Percentiles rank a stretch among this genome's conserved stretches.
Conservation (phyloP, 2,329 filamentous ascomycete genomes). For the Ramularia collo-cygni region DNA sequence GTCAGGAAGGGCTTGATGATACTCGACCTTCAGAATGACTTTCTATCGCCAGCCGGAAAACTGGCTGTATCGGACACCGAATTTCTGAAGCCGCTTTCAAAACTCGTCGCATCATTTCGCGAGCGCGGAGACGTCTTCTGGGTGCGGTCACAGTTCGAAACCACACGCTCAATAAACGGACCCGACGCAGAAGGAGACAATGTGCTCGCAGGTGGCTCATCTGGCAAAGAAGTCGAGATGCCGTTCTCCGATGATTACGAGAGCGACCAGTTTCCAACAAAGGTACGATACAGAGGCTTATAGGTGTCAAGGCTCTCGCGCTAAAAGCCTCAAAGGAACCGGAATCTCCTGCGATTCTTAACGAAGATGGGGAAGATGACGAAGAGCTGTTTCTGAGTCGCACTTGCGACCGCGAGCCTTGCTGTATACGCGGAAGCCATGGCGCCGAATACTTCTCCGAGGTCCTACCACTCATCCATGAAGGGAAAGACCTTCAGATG, state of each 20-base stretch:
- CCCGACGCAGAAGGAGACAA: conserved; percentile 19
- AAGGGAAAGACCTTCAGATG: conserved; percentile 46
- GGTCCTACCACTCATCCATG: conserved; percentile 45
- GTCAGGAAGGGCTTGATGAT: conserved; percentile 67
- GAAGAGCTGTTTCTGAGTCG: conserved; percentile 41
- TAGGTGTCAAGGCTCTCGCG: no score
- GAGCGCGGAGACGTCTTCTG: conserved; percentile 69
- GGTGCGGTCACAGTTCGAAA: conserved; percentile 67
- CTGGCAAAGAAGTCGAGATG: conserved; percentile 4
- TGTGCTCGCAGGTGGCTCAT: conserved; percentile 19
- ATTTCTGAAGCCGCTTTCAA: conserved; percentile 60
- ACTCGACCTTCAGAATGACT: conserved; percentile 87
- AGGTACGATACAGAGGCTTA: no score
- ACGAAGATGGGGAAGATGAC: conserved; percentile 29
- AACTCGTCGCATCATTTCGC: conserved; percentile 67
- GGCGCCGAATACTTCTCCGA: conserved; percentile 46
- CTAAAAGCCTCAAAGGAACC: conserved; percentile 8
- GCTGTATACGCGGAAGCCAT: conserved; percentile 38
- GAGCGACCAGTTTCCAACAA: background rate
- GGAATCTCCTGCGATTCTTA: conserved; percentile 4
- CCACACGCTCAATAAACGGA: conserved; percentile 15
- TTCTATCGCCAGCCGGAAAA: conserved; percentile 61
- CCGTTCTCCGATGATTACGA: conserved; percentile 1
- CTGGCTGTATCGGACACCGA: conserved; percentile 57
- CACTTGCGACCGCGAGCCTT: conserved; percentile 33